These are phyloP conservation scores for Daedaleopsis nitida DNA, from an alignment of 768 basidiomycete genomes.

Conservation along the genomic window DNA sequence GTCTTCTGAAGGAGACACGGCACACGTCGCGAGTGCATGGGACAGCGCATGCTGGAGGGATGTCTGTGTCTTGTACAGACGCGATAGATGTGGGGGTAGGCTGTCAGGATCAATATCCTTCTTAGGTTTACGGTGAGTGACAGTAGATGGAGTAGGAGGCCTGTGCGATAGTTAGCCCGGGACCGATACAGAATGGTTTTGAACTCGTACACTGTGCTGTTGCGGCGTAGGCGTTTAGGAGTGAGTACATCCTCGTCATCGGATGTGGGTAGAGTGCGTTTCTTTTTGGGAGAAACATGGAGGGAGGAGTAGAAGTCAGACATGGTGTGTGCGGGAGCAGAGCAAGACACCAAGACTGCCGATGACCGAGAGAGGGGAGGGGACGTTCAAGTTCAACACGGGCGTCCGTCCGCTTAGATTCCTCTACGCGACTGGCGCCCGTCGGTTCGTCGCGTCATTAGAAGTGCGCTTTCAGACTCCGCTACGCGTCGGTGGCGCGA, in stretches of 20 bases:
- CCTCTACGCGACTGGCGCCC: conserved; percentile 5
- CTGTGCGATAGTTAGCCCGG: conserved; percentile 33
- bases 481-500: conserved; percentile 12
- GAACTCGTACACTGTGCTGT: conserved; percentile 8
- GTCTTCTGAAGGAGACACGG: conserved; percentile 73
- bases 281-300: conserved; percentile 69
- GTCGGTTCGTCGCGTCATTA: conserved; percentile 3
- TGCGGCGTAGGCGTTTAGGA: conserved; percentile 66
- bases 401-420: not conserved
- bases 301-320: conserved; percentile 64
- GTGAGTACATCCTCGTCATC: conserved; percentile 58
- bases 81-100: conserved; percentile 60
- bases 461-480: conserved; percentile 11
- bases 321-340: conserved; percentile 37
- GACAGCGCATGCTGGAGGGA: conserved; percentile 82
- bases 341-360: too few species aligned
- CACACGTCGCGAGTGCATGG: conserved; percentile 82
- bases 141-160: conserved; percentile 58
- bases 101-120: conserved; percentile 22
- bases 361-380: conserved; percentile 12
- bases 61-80: conserved; percentile 64
- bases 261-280: conserved; percentile 52
- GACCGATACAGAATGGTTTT: not conserved
- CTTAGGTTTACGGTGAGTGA: conserved; percentile 34
- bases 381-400: conserved; percentile 13